These are phyloP conservation scores for Amphirosellinia nigrospora DNA, from an alignment of 495 filamentous ascomycete species.

Conservation along the genomic window DNA sequence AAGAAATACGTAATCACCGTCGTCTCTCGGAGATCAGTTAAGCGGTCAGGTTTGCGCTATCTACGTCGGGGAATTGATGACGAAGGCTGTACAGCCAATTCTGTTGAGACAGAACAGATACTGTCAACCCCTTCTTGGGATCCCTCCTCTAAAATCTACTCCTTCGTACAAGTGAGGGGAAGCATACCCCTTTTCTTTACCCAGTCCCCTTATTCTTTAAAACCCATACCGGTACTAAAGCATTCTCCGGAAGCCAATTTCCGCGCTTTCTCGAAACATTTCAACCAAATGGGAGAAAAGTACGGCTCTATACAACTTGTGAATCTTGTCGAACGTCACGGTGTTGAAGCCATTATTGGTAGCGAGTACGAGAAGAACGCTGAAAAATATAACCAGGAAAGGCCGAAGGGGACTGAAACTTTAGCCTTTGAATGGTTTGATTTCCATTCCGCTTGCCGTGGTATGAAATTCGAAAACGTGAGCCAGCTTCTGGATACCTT, in stretches of 20 bases:
- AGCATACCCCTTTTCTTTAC: slow-evolving; percentile 94
- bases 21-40: slow-evolving; percentile 82
- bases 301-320: slow-evolving; percentile 83
- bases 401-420: slow-evolving; percentile 43
- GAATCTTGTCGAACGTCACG: slow-evolving; percentile 85
- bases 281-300: slow-evolving; percentile 63
- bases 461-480: slow-evolving; percentile 98
- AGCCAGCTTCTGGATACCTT: slow-evolving; percentile 73
- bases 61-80: slow-evolving; percentile 91
- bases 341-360: slow-evolving; percentile 78
- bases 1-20: slow-evolving; percentile 76
- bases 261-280: slow-evolving; percentile 78
- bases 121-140: slow-evolving; percentile 69
- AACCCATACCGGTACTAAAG: slow-evolving; percentile 80
- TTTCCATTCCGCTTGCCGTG: slow-evolving; percentile 86
- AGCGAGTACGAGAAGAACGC: slow-evolving; percentile 73
- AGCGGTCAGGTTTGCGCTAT: slow-evolving; percentile 87
- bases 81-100: slow-evolving; percentile 84
- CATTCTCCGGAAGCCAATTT: slow-evolving; percentile 79
- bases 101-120: slow-evolving; percentile 92
- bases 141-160: slow-evolving; percentile 68
- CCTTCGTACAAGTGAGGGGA: slow-evolving; percentile 83
- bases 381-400: slow-evolving; percentile 65
- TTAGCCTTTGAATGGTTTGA: slow-evolving; percentile 93
- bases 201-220: slow-evolving; percentile 90